Evolutionary conservation across 345 rosid genomes (phyloP), one percentile per base, ranked within the genome.

Genomic region (Microthlaspi erraticum): DNA sequence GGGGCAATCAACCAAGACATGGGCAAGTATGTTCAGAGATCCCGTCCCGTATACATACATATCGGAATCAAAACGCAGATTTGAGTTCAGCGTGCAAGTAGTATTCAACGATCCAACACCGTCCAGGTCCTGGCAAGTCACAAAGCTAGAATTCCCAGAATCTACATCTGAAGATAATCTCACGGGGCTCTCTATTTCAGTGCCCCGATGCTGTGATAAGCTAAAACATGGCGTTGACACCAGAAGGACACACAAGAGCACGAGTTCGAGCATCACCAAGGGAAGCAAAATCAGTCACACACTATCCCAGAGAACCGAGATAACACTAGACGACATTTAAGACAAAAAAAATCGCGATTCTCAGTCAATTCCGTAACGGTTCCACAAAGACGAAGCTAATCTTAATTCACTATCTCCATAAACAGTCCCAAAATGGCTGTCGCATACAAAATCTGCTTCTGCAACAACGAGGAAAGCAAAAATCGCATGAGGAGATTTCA

Each of bases 31-130:
- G 76, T 84, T 91, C 5, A 93, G 78, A 79, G 79, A 87, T 48
- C 98, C 98, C 6, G 54, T 77, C 18, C 97, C 98, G 57, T 83
- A 81, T 2, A 86, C 68, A 49, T 80, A 78, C 60, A 86, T 60
- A 83, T 91, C 88, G 36, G 91, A 86, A 73, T 75, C 77, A 46
- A 86, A 70, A 62, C 70, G 75, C 84, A 88, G 74, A 79, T 91
- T 83, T 48, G 96, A 85, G 71, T 83, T 89, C 53, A 91, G 76
- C 77, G 84, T 80, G 73, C 99, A 94, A 6, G 95, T 89, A 6
- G 95, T 87, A 80, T 94, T 77, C 66, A 94, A 80, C 5, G 90
- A 87, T 76, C 99, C 99, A 62, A 91, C 94, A 59, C 99, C 99
- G 62, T 74, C 86, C 33, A 94, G 77, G 72, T 86, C 93, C 63